phyloP scores from a whole-genome alignment of 2,329 filamentous ascomycete species.

The Neofusicoccum parvum region DNA sequence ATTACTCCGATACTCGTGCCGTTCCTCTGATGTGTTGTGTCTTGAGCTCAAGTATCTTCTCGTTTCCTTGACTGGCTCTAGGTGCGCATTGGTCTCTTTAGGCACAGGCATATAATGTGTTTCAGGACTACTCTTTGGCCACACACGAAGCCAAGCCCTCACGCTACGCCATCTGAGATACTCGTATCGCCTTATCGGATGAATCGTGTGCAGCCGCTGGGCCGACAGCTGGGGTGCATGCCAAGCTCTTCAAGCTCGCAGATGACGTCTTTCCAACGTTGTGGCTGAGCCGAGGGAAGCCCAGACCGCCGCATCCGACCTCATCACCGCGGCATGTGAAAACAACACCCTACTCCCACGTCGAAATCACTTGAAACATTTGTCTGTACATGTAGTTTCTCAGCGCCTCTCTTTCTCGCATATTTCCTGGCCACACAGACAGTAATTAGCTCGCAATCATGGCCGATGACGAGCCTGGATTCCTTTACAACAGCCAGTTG shows the following conservation, averaged over 20 bases:
- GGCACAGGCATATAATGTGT: no score
- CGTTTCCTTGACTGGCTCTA: no score
- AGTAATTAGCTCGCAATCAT: neutral
- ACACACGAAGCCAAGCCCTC: neutral
- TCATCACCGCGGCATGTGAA: constrained; percentile 4
- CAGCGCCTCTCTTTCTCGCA: neutral
- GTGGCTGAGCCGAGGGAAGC: neutral
- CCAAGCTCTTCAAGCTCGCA: constrained; percentile 7
- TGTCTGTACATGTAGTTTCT: neutral
- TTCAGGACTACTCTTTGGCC: no score
- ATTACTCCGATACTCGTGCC: no score
- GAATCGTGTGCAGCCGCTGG: neutral
- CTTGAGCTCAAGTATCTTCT: no score
- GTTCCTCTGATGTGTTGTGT: no score
- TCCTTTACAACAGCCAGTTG: constrained; percentile 36
- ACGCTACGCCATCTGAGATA: neutral
- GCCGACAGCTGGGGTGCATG: constrained; percentile 14
- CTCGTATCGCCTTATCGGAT: constrained; percentile 9
- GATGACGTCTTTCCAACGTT: constrained; percentile 11
- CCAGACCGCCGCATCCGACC: neutral
- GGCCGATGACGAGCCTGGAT: constrained; percentile 27
- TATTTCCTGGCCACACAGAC: neutral
- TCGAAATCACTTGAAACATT: neutral
- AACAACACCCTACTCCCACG: neutral
- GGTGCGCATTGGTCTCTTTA: no score